phyloP scores from a whole-genome alignment of 306 rosid genomes.

The Lotus japonicus region DNA sequence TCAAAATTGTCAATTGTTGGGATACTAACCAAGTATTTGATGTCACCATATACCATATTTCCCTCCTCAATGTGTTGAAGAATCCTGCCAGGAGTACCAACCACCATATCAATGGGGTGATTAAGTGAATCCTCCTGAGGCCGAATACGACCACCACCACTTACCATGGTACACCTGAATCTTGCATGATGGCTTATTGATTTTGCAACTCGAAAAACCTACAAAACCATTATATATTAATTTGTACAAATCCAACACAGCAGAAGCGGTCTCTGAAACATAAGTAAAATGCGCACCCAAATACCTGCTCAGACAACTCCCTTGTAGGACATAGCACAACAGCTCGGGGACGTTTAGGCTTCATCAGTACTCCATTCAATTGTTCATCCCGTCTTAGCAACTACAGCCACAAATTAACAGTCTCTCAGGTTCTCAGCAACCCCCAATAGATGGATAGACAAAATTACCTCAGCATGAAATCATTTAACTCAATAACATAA shows the following conservation, averaged over 20 bases:
- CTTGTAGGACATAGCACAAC: slow-evolving; percentile 89
- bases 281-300: slow-evolving; percentile 20
- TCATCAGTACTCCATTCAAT: slow-evolving; percentile 57
- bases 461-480: not conserved
- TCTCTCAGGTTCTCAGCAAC: slow-evolving; percentile 1
- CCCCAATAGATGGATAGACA: slow-evolving; percentile 7
- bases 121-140: slow-evolving; percentile 89
- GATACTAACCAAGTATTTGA: slow-evolving; percentile 71
- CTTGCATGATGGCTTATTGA: slow-evolving; percentile 88
- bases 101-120: slow-evolving; percentile 81
- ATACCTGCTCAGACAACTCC: slow-evolving; percentile 93
- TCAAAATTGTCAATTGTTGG: not conserved
- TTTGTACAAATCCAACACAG: not conserved
- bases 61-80: slow-evolving; percentile 96
- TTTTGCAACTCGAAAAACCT: slow-evolving; percentile 94
- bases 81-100: slow-evolving; percentile 93
- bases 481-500: not conserved
- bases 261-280: not conserved
- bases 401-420: slow-evolving; percentile 38
- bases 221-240: slow-evolving; percentile 28
- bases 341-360: slow-evolving; percentile 87
- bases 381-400: slow-evolving; percentile 79
- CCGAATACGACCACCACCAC: slow-evolving; percentile 89
- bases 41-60: slow-evolving; percentile 84
- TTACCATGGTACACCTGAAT: slow-evolving; percentile 82